phyloP scores from a whole-genome alignment of 352 stramenopile genomes.

The Phytopythium montanum region DNA sequence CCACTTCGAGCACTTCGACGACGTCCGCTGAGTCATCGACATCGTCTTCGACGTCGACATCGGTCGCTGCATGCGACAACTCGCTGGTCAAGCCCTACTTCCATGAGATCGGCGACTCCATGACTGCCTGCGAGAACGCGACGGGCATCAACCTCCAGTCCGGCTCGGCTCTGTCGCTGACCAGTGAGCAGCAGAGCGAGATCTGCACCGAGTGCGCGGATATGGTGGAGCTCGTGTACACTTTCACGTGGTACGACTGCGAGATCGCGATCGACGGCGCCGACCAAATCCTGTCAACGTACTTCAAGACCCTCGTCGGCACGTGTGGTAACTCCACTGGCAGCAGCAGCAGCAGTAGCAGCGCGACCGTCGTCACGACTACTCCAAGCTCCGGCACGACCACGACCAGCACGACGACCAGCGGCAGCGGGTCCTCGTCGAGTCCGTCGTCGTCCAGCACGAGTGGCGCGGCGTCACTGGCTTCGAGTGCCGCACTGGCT shows the following conservation, averaged over 20 bases:
- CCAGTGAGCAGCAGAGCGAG: constrained; percentile 8
- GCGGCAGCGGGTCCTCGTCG: neutral
- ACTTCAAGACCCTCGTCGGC: constrained; percentile 15
- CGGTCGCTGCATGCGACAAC: constrained; percentile 10
- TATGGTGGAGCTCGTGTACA: constrained; percentile 8
- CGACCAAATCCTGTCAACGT: constrained; percentile 14
- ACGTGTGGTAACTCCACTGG: constrained; percentile 6
- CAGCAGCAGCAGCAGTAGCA: neutral
- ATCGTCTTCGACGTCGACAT: no score
- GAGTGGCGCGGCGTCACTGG: constrained; percentile 1
- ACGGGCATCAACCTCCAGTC: constrained; percentile 13
- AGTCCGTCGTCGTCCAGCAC: neutral
- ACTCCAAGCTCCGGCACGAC: constrained; percentile 2
- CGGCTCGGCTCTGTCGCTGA: constrained; percentile 3
- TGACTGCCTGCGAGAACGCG: constrained; percentile 10
- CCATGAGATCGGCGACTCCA: constrained; percentile 10
- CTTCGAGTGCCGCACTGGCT: constrained; percentile 2
- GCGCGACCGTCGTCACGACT: neutral
- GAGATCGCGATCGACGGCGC: constrained; percentile 13
- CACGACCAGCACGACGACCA: neutral
- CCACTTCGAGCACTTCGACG: no score
- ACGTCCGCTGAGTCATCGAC: no score
- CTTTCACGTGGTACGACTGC: constrained; percentile 14
- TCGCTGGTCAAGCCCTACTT: constrained; percentile 11
- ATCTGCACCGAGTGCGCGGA: constrained; percentile 16